A percentile compares a stretch with the other conserved stretches of the same genome.
These are phyloP conservation scores for Trichosanthes truncata DNA, from an alignment of 306 rosid species.

Conservation along the genomic window DNA sequence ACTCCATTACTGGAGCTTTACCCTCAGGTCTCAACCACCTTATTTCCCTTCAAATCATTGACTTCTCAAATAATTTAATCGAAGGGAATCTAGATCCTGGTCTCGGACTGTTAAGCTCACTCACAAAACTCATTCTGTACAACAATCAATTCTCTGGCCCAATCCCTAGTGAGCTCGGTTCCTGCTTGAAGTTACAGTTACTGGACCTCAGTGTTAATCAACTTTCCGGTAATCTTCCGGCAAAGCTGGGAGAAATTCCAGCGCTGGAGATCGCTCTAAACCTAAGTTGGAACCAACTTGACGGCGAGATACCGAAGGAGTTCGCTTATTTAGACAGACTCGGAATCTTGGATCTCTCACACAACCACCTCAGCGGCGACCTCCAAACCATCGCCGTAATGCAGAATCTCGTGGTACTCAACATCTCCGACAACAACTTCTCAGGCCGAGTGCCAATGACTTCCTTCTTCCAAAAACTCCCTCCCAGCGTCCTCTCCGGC, in stretches of 20 bases:
- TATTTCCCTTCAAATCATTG: slow-evolving; percentile 52
- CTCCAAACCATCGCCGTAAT: slow-evolving; percentile 42
- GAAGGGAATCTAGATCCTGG: slow-evolving; percentile 38
- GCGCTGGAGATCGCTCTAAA: slow-evolving; percentile 73
- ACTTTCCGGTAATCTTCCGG: slow-evolving; percentile 55
- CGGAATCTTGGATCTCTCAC: slow-evolving; percentile 65
- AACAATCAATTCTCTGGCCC: slow-evolving; percentile 56
- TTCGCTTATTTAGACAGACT: slow-evolving; percentile 51
- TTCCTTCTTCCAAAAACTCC: slow-evolving; percentile 70
- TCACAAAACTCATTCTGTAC: slow-evolving; percentile 52
- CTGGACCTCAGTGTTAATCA: slow-evolving; percentile 60
- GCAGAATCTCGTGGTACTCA: slow-evolving; percentile 77
- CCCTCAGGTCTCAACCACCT: slow-evolving; percentile 40
- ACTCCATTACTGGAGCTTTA: slow-evolving; percentile 46
- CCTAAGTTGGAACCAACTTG: slow-evolving; percentile 59
- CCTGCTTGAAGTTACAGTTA: slow-evolving; percentile 49
- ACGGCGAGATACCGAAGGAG: slow-evolving; percentile 56
- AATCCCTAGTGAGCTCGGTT: slow-evolving; percentile 53
- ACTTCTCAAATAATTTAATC: slow-evolving; percentile 55
- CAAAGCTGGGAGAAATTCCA: slow-evolving; percentile 49
- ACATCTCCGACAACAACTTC: slow-evolving; percentile 62
- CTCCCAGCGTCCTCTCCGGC: slow-evolving; percentile 50
- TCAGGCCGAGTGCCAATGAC: slow-evolving; percentile 66
- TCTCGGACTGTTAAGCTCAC: slow-evolving; percentile 46
- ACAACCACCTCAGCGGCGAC: slow-evolving; percentile 63